Base-by-base conservation (phyloP, 108 stramenopile species). In the Cylindrotheca fusiformis region DNA sequence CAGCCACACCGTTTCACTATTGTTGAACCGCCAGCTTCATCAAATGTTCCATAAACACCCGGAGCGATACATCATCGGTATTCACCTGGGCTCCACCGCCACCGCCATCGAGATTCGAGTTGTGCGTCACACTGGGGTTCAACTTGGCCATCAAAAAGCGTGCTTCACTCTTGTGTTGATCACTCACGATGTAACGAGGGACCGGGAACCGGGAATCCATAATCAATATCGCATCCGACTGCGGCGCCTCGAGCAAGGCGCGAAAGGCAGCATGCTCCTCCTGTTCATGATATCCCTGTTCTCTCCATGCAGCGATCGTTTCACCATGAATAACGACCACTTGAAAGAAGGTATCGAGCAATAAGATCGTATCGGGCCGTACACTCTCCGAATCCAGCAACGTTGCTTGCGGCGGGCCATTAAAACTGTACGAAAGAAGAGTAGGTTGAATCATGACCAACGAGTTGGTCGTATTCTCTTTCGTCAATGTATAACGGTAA, bases 311-410 rank as follows among this genome's bases (percentile, higher is more conserved):
- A 14, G 96, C 99, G 58, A 98, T 93, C 3, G 99, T 99, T 77
- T 98, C 98, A 27, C 99, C 99, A 68, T 98, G 99, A 68, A 98
- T 99, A 20, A 99, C 97, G 32, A 99, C 96, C 14, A 99, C 99
- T 60, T 98, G 97, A 80, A 99, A 99, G 88, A 99, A 99, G 1
- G 98, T 97, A 66, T 99, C 98, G 27, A 99, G 77, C 5, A 99
- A 76, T 41, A 99, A 73, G 70, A 99, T 98, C 45, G 93, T 96
- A 71, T 99, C 98, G 4, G 97, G 90, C 5, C 96, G 91, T 3
- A 98, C 96, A 46, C 86, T 85, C 62, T 92, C 79, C 31, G 96
- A 90, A 72, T 98, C 99, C 60, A 99, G 82, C 55, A 99, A 75
- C 22, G 96, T 95, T 2, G 99, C 94, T 67, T 84, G 80, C 14